Base-by-base conservation (phyloP, 2,329 filamentous ascomycete species). In the Hymenoscyphus infarciens region DNA sequence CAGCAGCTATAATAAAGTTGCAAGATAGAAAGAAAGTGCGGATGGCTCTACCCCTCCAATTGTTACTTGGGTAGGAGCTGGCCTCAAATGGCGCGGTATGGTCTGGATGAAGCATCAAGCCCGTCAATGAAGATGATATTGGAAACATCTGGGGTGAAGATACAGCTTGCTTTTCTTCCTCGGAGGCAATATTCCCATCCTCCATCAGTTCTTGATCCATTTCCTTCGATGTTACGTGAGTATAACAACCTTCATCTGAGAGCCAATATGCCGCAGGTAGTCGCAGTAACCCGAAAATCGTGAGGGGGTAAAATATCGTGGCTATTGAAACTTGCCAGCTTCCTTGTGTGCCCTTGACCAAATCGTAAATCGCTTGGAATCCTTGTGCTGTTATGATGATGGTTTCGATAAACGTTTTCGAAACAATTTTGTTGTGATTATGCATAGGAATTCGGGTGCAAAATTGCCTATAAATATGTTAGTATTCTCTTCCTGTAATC, bases 221-320 rank as follows among this genome's bases (percentile, higher is more conserved):
- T 33, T 53, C 42, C 31, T 59, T 25, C 4, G 57, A 59, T 33
- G 27, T 16, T 38, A 38, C 33, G 22, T 56, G 35, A n/a, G 8
- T 25, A n/a, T 57, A 61, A n/a, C 39, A 39, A 5, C 60, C 54
- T 27, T 61, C 60, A 10, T 61, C 60, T 13, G 54, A 52, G 2
- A 61, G n/a, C 54, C 55, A 61, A 15, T 33, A 53, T 7, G 60
- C 55, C 1, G 60, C 60, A 5, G 60, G 60, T 13, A 57, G 16
- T 57, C 60, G 27, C 19, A 61, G 16, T 16, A 61, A 42, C 8
- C 60, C 55, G 5, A 61, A 27, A 2, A 61, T n/a, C 22, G 53
- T 27, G 5, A 57, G 35, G 6, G 29, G 39, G 27, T 57, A 57
- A 22, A 61, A 61, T 13, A 53, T 19, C 5, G 60, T 61, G 1